phyloP scores from a whole-genome alignment of 1,284 basidiomycete genomes.

The Rhodotorula glutinis region DNA sequence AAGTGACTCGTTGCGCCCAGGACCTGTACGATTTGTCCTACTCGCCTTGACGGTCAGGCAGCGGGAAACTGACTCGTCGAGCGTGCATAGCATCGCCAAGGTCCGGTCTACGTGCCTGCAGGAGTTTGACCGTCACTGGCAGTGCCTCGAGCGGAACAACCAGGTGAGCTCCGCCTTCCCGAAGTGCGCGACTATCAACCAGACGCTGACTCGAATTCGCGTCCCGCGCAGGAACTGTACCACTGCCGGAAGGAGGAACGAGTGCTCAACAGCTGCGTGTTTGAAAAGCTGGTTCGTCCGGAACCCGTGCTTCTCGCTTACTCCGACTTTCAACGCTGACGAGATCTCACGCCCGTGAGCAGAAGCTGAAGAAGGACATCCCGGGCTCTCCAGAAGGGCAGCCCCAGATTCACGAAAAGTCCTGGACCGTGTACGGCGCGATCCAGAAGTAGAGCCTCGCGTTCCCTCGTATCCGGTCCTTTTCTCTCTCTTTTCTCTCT shows the following conservation, averaged over 20 bases:
- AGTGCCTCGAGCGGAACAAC: slow-evolving; percentile 92
- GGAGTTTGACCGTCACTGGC: slow-evolving; percentile 91
- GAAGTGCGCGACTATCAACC: too few relatives aligned
- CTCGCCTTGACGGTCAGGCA: too few relatives aligned
- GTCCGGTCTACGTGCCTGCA: slow-evolving; percentile 86
- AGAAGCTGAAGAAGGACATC: slow-evolving; percentile 90
- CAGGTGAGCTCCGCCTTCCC: slow-evolving; percentile 60
- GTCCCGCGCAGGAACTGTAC: slow-evolving; percentile 69
- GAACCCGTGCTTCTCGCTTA: background rate
- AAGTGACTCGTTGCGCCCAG: slow-evolving; percentile 91
- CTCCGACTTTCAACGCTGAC: background rate
- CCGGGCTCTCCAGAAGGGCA: slow-evolving; percentile 84
- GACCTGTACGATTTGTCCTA: slow-evolving; percentile 70
- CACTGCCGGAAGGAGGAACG: slow-evolving; percentile 87
- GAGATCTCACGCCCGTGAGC: slow-evolving; percentile 10
- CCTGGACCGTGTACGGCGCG: slow-evolving; percentile 51
- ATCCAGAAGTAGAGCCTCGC: slow-evolving; percentile 41
- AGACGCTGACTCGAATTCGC: background rate
- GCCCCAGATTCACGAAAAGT: slow-evolving; percentile 84
- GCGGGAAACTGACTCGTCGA: background rate
- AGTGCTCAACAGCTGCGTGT: slow-evolving; percentile 89
- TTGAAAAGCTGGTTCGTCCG: slow-evolving; percentile 70
- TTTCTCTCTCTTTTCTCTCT: background rate
- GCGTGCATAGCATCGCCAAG: slow-evolving; percentile 69
- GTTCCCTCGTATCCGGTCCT: too few relatives aligned